A percentile compares a stretch with the other conserved stretches of the same genome.
Conservation (phyloP, 306 rosid genomes). For the Ormosia semicastrata region DNA sequence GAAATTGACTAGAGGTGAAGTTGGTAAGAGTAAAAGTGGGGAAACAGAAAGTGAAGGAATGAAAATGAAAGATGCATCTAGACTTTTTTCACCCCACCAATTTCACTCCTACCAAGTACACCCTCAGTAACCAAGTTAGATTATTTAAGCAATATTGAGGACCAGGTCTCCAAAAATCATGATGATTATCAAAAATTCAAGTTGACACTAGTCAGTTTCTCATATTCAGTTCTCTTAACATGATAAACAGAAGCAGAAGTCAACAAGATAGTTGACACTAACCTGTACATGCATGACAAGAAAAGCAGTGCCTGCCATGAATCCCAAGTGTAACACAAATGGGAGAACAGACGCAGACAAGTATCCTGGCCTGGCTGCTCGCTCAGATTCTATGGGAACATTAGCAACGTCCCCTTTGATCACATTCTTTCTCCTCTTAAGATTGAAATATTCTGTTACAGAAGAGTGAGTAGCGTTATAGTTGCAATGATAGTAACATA, state of each 20-base stretch:
- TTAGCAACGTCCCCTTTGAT: slow-evolving; percentile 10
- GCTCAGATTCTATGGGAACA: slow-evolving; percentile 35
- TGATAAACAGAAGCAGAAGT: slow-evolving; percentile 21
- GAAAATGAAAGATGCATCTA: background rate
- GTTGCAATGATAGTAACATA: background rate
- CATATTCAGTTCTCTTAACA: slow-evolving; percentile 16
- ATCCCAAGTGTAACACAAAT: slow-evolving; percentile 72
- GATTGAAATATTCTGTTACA: slow-evolving; percentile 51
- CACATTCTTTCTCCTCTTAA: slow-evolving; percentile 51
- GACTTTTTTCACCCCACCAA: background rate
- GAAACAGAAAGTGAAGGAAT: background rate
- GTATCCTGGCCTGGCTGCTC: slow-evolving; percentile 45
- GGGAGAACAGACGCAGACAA: slow-evolving; percentile 77
- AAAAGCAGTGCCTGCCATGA: slow-evolving; percentile 78
- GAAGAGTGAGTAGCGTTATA: background rate
- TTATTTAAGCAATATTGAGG: slow-evolving; percentile 7
- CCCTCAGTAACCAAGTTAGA: background rate
- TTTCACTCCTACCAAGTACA: background rate
- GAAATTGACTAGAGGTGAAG: background rate
- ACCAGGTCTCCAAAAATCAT: background rate
- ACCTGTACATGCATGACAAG: slow-evolving; percentile 97
- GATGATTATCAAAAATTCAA: slow-evolving; percentile 12
- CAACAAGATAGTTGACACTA: slow-evolving; percentile 23
- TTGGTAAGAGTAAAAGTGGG: background rate
- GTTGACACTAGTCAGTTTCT: background rate